phyloP scores from a whole-genome alignment of 345 rosid species.

The Carallia pectinifolia region DNA sequence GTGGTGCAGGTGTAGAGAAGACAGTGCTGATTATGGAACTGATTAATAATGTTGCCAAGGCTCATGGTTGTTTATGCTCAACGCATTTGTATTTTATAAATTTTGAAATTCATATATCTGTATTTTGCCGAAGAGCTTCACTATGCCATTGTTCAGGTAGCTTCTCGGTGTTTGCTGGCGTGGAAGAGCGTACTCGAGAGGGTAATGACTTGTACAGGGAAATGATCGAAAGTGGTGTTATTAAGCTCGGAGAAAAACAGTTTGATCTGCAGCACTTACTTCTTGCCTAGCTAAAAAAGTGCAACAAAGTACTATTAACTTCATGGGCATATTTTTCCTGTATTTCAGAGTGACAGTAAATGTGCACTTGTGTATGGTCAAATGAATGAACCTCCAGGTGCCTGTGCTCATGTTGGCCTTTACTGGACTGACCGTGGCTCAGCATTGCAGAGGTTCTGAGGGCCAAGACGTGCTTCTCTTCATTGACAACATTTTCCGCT shows the following conservation, averaged over 20 bases:
- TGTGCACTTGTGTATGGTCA: conserved; percentile 96
- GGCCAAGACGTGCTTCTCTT: conserved; percentile 98
- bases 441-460: conserved; percentile 95
- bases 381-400: conserved; percentile 99
- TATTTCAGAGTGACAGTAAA: conserved; percentile 75
- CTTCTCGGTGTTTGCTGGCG: conserved; percentile 98
- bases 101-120: neutral
- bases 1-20: conserved; percentile 98
- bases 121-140: conserved; percentile 14
- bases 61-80: conserved; percentile 57
- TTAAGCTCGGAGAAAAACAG: conserved; percentile 96
- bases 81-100: neutral
- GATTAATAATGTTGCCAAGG: conserved; percentile 92
- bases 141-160: conserved; percentile 51
- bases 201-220: conserved; percentile 97
- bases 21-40: conserved; percentile 98
- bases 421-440: conserved; percentile 94
- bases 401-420: conserved; percentile 99
- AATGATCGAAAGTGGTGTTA: conserved; percentile 99
- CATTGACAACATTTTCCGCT: conserved; percentile 93
- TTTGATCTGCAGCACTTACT: conserved; percentile 23
- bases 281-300: neutral
- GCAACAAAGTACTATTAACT: neutral
- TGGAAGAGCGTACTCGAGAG: conserved; percentile 94
- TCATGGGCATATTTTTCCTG: neutral